A percentile compares a stretch with the other conserved stretches of the same genome.
Evolutionary conservation across 768 basidiomycete species (phyloP).

Genomic region (Leccinellum luteum): DNA sequence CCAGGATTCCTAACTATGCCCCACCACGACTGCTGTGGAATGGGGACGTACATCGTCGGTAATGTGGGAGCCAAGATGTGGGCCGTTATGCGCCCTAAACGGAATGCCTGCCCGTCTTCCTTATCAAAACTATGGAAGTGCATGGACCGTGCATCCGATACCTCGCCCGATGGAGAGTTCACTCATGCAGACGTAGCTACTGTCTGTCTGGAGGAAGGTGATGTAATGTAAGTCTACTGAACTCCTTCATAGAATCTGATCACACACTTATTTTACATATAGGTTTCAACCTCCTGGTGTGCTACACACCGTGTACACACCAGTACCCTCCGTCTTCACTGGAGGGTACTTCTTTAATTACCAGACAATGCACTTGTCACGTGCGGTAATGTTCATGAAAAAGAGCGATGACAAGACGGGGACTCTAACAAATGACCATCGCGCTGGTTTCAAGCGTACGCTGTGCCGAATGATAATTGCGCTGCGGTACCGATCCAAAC

Average conservation of each 20-base stretch:
- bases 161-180: not conserved
- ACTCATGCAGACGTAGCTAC: not conserved
- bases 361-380: slow-evolving; percentile 6
- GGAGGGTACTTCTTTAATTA: no score
- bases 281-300: slow-evolving; percentile 1
- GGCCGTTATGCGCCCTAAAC: not conserved
- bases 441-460: not conserved
- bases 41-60: not conserved
- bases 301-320: no score
- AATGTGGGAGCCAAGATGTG: not conserved
- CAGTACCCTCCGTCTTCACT: no score
- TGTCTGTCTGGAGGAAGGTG: not conserved
- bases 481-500: not conserved
- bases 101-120: not conserved
- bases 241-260: no score
- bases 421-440: not conserved
- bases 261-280: no score
- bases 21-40: slow-evolving; percentile 4
- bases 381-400: not conserved
- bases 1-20: not conserved
- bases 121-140: not conserved
- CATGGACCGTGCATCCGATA: not conserved
- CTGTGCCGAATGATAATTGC: slow-evolving; percentile 1
- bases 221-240: slow-evolving; percentile 1
- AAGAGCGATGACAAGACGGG: not conserved